Percentiles rank a stretch among this genome's conserved stretches.
Evolutionary conservation across 306 rosid species (phyloP).

Genomic region (Cucumis hystrix): DNA sequence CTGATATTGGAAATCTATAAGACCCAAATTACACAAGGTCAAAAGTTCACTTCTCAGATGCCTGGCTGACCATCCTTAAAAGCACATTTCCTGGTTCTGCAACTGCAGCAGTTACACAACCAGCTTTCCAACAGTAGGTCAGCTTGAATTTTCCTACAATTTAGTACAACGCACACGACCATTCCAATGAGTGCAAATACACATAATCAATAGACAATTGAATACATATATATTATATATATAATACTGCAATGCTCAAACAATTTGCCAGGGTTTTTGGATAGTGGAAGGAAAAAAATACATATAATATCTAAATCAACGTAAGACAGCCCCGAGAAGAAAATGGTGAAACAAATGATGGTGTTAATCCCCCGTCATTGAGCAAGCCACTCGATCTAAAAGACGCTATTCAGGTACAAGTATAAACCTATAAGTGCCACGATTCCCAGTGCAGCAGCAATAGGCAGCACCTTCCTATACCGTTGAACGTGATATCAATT

Average conservation of each 20-base stretch:
- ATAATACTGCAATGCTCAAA: background rate
- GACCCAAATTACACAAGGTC: background rate
- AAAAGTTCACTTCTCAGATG: background rate
- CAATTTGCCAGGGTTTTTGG: background rate
- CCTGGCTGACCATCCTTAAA: background rate
- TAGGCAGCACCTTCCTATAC: constrained; percentile 63
- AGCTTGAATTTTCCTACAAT: background rate
- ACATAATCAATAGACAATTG: background rate
- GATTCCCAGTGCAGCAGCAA: constrained; percentile 57
- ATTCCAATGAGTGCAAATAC: background rate
- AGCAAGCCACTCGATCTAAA: constrained; percentile 7
- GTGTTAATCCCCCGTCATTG: background rate
- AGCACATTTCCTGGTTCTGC: background rate
- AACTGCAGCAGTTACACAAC: background rate
- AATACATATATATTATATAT: background rate
- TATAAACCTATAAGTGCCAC: constrained; percentile 65
- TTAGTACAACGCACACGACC: background rate
- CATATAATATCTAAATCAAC: background rate
- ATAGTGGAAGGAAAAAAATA: background rate
- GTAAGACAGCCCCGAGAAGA: background rate
- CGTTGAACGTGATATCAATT: background rate
- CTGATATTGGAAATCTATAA: background rate
- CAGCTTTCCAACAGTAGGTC: background rate
- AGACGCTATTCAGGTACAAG: constrained; percentile 51
- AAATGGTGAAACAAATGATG: background rate